Conservation (phyloP, 176 grass and related monocot genomes). For the Guadua angustifolia region DNA sequence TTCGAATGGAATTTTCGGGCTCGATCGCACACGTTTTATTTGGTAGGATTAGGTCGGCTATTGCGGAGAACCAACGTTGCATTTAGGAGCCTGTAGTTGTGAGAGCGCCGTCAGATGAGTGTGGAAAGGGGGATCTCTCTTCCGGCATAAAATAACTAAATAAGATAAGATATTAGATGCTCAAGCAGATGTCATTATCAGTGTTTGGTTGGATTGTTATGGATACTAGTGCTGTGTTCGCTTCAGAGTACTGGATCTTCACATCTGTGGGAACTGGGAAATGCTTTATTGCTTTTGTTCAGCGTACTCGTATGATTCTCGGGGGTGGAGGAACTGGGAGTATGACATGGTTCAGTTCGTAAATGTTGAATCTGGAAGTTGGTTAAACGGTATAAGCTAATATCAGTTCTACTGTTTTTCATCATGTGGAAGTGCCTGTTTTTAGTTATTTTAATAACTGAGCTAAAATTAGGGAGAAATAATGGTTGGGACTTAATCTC, state of each 20-base stretch:
- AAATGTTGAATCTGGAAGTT: background rate
- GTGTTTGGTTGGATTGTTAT: slow-evolving; percentile 1
- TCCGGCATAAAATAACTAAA: background rate
- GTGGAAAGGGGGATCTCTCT: background rate
- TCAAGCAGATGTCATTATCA: slow-evolving; percentile 19
- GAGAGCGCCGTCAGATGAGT: slow-evolving; percentile 17
- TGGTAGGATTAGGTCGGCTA: background rate
- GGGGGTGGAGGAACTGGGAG: background rate
- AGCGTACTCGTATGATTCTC: background rate
- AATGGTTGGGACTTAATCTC: background rate
- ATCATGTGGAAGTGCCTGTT: background rate
- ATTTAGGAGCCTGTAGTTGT: background rate
- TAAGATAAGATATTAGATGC: background rate
- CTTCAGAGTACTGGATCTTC: background rate
- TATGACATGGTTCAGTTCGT: background rate
- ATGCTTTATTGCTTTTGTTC: background rate
- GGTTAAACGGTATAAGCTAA: background rate
- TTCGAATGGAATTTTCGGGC: background rate
- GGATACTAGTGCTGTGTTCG: background rate
- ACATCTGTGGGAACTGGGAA: background rate
- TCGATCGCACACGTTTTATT: slow-evolving; percentile 1
- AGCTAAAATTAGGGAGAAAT: background rate
- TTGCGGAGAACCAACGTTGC: background rate
- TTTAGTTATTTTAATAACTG: background rate
- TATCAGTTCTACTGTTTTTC: background rate